Conservation (phyloP, 2,329 filamentous ascomycete genomes). For the Stylonectria norvegica region DNA sequence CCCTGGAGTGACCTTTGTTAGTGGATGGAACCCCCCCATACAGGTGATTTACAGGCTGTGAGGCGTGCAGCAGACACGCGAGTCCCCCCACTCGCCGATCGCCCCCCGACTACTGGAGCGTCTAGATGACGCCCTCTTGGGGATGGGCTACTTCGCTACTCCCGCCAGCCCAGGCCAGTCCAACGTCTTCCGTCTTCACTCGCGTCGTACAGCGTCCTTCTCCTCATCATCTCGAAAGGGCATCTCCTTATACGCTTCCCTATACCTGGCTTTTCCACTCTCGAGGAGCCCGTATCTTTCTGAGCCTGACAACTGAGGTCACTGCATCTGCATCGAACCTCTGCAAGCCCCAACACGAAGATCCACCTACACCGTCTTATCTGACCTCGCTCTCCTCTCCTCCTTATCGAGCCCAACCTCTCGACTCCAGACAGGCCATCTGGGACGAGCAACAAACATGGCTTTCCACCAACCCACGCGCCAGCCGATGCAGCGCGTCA, state of each 20-base stretch:
- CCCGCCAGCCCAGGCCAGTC: constrained; percentile 7
- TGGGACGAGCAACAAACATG: constrained; percentile 36
- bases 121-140: constrained; percentile 13
- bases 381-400: not conserved
- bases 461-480: constrained; percentile 60
- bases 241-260: not conserved
- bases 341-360: constrained; percentile 19
- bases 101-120: constrained; percentile 9
- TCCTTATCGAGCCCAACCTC: constrained; percentile 12
- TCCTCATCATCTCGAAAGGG: constrained; percentile 4
- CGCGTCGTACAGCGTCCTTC: constrained; percentile 9
- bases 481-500: constrained; percentile 48
- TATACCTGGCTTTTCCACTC: not conserved
- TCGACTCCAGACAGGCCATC: constrained; percentile 8
- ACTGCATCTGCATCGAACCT: not conserved
- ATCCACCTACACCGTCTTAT: constrained; percentile 27
- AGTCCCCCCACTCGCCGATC: constrained; percentile 14
- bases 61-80: constrained; percentile 11
- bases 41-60: not conserved
- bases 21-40: too few species aligned
- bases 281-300: not conserved
- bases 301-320: not conserved
- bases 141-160: constrained; percentile 1
- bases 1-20: too few species aligned
- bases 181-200: constrained; percentile 11